Evolutionary conservation across 371 early-diverging fungal species (phyloP).

Genomic region (Saksenaea vasiformis): DNA sequence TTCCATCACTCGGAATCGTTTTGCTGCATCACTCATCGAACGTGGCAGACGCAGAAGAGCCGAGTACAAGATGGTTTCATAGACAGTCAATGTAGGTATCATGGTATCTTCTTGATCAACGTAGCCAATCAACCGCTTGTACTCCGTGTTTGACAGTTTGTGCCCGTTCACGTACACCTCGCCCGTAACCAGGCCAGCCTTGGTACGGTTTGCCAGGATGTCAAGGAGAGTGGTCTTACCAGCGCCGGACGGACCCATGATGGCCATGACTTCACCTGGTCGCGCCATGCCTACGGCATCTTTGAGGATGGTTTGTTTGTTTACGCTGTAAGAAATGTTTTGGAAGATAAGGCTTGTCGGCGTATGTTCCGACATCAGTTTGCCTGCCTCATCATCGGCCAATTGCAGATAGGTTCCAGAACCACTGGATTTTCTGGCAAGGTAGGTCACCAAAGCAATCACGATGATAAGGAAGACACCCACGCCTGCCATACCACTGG

Average conservation of each 20-base stretch:
- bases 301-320: conserved; percentile 55
- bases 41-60: conserved; percentile 79
- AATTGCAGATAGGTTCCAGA: conserved; percentile 38
- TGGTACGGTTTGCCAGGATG: conserved; percentile 70
- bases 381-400: conserved; percentile 64
- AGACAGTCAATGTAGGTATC: conserved; percentile 80
- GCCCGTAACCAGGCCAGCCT: conserved; percentile 63
- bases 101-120: conserved; percentile 89
- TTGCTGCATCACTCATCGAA: conserved; percentile 57
- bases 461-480: conserved; percentile 57
- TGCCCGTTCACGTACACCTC: conserved; percentile 70
- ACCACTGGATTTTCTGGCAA: conserved; percentile 38
- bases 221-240: conserved; percentile 77
- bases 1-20: conserved; percentile 67
- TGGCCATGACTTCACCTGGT: conserved; percentile 84
- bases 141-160: conserved; percentile 45
- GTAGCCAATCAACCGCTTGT: conserved; percentile 75
- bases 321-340: conserved; percentile 63
- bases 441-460: conserved; percentile 38
- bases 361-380: conserved; percentile 74
- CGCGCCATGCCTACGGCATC: conserved; percentile 70
- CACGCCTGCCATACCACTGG: conserved; percentile 61
- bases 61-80: conserved; percentile 80
- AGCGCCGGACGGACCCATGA: conserved; percentile 82
- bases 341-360: conserved; percentile 72